These are phyloP conservation scores for Nephromyces sp. DNA, from an alignment of 169 alveolate species.

Conservation along the genomic window DNA sequence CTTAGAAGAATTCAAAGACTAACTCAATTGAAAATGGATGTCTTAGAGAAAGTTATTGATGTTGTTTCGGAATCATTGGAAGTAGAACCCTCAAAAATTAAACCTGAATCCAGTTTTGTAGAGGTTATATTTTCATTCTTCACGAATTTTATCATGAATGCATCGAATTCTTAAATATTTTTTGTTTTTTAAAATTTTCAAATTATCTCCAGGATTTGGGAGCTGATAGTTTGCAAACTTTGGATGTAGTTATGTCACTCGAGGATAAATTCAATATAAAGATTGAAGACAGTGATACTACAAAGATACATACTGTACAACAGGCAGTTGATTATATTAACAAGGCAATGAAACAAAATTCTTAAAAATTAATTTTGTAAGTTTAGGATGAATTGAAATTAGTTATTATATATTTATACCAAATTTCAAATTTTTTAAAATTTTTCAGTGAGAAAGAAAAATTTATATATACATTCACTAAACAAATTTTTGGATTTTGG, in stretches of 20 bases:
- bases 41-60: background rate
- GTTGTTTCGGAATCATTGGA: background rate
- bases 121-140: too few relatives aligned
- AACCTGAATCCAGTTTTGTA: background rate
- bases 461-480: too few relatives aligned
- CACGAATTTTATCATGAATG: background rate
- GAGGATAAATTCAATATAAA: constrained; percentile 63
- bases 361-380: too few relatives aligned
- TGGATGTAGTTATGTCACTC: constrained; percentile 61
- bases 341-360: too few relatives aligned
- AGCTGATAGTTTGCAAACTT: constrained; percentile 65
- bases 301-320: constrained; percentile 50
- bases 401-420: too few relatives aligned
- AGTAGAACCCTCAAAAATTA: background rate
- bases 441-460: too few relatives aligned
- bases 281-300: constrained; percentile 60
- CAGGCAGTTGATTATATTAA: constrained; percentile 46
- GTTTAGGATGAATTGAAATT: too few relatives aligned
- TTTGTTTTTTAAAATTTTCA: background rate
- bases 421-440: too few relatives aligned
- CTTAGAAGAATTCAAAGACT: too few relatives aligned
- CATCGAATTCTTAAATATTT: background rate
- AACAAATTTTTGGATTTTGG: too few relatives aligned
- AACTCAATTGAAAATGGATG: background rate
- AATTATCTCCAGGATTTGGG: constrained; percentile 56